Conservation (phyloP, 2,329 filamentous ascomycete genomes). For the Exophiala xenobiotica region DNA sequence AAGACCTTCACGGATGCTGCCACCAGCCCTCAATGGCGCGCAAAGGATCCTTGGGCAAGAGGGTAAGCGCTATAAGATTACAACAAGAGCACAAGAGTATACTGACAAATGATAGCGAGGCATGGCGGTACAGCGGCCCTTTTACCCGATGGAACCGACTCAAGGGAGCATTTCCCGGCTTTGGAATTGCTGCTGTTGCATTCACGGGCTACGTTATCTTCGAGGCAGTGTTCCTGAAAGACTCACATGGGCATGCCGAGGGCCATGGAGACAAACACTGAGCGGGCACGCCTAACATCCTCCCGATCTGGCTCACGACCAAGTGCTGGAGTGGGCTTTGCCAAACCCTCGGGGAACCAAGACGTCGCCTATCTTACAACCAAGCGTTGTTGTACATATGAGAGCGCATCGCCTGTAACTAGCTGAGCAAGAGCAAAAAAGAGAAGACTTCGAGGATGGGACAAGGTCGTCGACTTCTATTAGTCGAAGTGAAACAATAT, state of each 20-base stretch:
- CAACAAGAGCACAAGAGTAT: not conserved
- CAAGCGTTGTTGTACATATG: constrained; percentile 20
- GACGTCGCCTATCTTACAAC: not conserved
- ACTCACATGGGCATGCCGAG: constrained; percentile 62
- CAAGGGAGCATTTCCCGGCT: constrained; percentile 79
- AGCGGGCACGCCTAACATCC: constrained; percentile 5
- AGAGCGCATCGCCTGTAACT: constrained; percentile 3
- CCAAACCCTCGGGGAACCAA: constrained; percentile 8
- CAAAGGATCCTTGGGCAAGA: constrained; percentile 62
- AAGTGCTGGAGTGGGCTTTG: constrained; percentile 29
- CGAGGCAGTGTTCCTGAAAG: constrained; percentile 82
- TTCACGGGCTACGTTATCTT: constrained; percentile 87
- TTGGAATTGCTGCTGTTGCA: constrained; percentile 88
- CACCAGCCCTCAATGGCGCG: constrained; percentile 29
- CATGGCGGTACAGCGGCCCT: constrained; percentile 87
- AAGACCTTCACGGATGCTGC: constrained; percentile 41
- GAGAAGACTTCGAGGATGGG: not conserved
- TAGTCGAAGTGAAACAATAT: too few relatives aligned
- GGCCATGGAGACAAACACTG: constrained; percentile 46
- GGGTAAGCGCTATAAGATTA: constrained; percentile 51
- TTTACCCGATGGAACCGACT: constrained; percentile 90
- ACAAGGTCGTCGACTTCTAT: not conserved
- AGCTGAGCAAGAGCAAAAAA: not conserved
- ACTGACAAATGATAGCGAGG: constrained; percentile 62
- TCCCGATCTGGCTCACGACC: constrained; percentile 19